A percentile compares a stretch with the other conserved stretches of the same genome.
Conservation (phyloP, 148 eudicot species). For the Fagopyrum homotropicum region DNA sequence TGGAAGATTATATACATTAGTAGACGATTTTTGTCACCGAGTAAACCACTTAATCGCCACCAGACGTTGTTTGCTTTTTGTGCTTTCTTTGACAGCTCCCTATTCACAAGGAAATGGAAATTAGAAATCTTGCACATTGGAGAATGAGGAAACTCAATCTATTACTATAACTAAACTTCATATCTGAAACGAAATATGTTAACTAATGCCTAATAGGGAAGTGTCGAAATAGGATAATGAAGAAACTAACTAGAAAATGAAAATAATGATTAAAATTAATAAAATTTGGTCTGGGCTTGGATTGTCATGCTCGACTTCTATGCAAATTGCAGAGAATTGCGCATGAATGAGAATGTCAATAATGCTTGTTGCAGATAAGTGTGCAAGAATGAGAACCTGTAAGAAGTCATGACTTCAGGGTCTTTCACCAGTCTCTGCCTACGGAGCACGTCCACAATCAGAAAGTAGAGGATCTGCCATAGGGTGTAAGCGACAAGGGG, state of each 20-base stretch:
- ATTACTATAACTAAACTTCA: too few species aligned
- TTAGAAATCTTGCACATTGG: not conserved
- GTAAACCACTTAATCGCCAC: constrained; percentile 89
- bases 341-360: not conserved
- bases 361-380: not conserved
- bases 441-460: constrained; percentile 80
- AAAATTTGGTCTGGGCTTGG: too few species aligned
- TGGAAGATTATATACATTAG: constrained; percentile 75
- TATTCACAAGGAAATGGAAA: constrained; percentile 12
- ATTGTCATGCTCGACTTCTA: too few species aligned
- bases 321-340: too few species aligned
- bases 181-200: too few species aligned
- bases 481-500: constrained; percentile 76
- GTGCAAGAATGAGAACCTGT: constrained; percentile 46
- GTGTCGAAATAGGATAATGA: too few species aligned
- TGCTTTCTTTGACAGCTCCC: constrained; percentile 98
- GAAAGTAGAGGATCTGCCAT: constrained; percentile 85
- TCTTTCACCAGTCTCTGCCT: constrained; percentile 83
- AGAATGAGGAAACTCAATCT: too few species aligned
- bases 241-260: too few species aligned
- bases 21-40: constrained; percentile 82
- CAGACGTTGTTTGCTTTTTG: constrained; percentile 84
- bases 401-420: constrained; percentile 98
- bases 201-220: too few species aligned
- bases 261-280: too few species aligned